Conservation (phyloP, 2,329 filamentous ascomycete species). For the Fusarium hainanense region DNA sequence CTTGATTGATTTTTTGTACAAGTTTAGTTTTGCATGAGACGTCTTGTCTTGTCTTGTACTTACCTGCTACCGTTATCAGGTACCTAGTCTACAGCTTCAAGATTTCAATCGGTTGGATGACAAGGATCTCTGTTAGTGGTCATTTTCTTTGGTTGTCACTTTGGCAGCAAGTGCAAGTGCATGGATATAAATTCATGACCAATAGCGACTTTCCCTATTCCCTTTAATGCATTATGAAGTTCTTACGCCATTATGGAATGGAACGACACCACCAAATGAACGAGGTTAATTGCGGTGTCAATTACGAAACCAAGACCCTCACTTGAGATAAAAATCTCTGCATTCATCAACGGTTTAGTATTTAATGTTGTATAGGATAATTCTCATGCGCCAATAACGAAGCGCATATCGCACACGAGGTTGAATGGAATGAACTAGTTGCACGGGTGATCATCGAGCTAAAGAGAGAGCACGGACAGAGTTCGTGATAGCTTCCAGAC, state of each 20-base stretch:
- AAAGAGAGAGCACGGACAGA: conserved; percentile 28
- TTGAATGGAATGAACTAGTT: conserved; percentile 18
- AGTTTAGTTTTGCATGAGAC: background rate
- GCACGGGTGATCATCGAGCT: conserved; percentile 21
- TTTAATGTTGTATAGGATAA: background rate
- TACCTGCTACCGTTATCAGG: background rate
- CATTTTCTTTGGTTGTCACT: background rate
- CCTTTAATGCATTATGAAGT: background rate
- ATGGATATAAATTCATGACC: background rate
- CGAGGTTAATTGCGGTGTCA: conserved; percentile 10
- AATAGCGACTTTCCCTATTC: background rate
- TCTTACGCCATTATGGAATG: conserved; percentile 4
- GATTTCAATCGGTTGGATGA: background rate
- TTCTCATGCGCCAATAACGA: conserved; percentile 19
- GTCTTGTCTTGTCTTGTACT: background rate
- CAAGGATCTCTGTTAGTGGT: background rate
- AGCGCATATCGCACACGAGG: conserved; percentile 24
- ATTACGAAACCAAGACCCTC: background rate
- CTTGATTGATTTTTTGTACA: background rate
- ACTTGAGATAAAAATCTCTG: background rate
- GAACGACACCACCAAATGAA: background rate
- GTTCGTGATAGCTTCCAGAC: background rate
- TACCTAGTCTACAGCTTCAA: background rate
- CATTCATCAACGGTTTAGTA: background rate
- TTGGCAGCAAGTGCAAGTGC: background rate